Percentiles rank a stretch among this genome's conserved stretches.
These are phyloP conservation scores for Vitis hybrid DNA, from an alignment of 177 flowering plant species.

Conservation along the genomic window DNA sequence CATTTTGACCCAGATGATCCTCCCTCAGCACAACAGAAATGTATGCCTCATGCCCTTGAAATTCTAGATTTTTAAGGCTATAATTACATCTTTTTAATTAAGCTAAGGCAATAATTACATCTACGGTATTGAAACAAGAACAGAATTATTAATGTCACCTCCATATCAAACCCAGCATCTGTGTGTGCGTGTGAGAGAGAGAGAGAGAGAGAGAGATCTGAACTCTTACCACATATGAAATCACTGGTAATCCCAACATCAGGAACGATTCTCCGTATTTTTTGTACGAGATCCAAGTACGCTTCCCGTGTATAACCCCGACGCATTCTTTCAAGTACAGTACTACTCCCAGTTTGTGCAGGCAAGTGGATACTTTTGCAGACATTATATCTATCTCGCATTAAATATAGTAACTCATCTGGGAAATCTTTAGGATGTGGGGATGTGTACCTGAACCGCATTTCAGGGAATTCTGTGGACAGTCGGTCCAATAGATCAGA, in stretches of 20 bases:
- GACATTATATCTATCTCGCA: slow-evolving; percentile 84
- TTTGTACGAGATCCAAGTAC: slow-evolving; percentile 85
- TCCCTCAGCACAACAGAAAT: no score
- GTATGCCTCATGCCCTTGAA: no score
- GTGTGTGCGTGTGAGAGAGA: neutral
- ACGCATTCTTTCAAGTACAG: slow-evolving; percentile 89
- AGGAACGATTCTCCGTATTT: slow-evolving; percentile 73
- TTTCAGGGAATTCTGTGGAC: slow-evolving; percentile 82
- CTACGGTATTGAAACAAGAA: neutral
- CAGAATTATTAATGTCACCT: neutral
- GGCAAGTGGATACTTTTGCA: slow-evolving; percentile 94
- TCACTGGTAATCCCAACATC: slow-evolving; percentile 91
- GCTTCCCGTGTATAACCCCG: slow-evolving; percentile 90
- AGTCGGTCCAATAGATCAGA: slow-evolving; percentile 85
- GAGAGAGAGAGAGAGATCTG: neutral
- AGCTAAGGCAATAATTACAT: neutral
- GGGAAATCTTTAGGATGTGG: slow-evolving; percentile 99
- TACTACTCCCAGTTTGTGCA: slow-evolving; percentile 85
- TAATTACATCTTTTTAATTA: no score
- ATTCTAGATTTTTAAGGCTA: no score
- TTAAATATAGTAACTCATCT: slow-evolving; percentile 79
- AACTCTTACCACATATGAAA: slow-evolving; percentile 84
- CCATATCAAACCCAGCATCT: neutral
- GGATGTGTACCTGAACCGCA: slow-evolving; percentile 94
- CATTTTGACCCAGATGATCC: no score